Base-by-base conservation (phyloP, 164 flowering plant species). In the Tinospora cordifolia region DNA sequence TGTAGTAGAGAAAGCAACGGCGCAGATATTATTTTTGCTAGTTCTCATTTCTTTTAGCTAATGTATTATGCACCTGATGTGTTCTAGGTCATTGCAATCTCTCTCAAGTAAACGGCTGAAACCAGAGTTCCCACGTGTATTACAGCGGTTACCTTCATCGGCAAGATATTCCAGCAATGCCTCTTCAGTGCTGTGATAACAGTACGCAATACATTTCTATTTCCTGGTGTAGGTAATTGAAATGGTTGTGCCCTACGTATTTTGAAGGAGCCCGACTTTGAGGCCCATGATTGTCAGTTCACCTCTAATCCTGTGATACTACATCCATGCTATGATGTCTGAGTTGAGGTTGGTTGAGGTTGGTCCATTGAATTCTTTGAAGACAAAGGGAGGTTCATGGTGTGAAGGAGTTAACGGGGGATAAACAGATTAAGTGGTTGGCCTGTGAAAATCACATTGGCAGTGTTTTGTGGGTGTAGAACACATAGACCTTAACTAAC, bases 141-240 rank as follows among this genome's bases (percentile, higher is more conserved):
- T 85, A 76, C 91, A 84, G 73, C 87, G 87, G 69, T 71, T 85
- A 75, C 86, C 90, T 44, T 79, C 90, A 39, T 78, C 90, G 46
- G 79, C 79, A 8, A 84, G 93, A 88, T 89, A 83, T 76, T 68
- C 88, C n/a, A 85, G 76, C 67, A 88, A 85, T 75, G 81, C 83
- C 15, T 78, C 87, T 69, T 83, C 84, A 27, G 86, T 86, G 30
- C 88, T 88, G 30, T 89, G 86, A 87, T 36, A 69, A 59, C 44
- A 54, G 62, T 26, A 27, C 59, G 67, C 74, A 46, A 58, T 17
- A 13, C 22, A 67, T 17, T 41, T 64, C 63, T 51, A 54, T 63
- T 65, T 67, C 62, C 57, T 12, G 62, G 62, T 72, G 64, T 36
- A 66, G 72, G 62, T 73, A 57, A 71, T 14, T 78, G 62, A n/a